These are phyloP conservation scores for Glycine tomentella DNA, from an alignment of 306 rosid genomes.

Conservation along the genomic window DNA sequence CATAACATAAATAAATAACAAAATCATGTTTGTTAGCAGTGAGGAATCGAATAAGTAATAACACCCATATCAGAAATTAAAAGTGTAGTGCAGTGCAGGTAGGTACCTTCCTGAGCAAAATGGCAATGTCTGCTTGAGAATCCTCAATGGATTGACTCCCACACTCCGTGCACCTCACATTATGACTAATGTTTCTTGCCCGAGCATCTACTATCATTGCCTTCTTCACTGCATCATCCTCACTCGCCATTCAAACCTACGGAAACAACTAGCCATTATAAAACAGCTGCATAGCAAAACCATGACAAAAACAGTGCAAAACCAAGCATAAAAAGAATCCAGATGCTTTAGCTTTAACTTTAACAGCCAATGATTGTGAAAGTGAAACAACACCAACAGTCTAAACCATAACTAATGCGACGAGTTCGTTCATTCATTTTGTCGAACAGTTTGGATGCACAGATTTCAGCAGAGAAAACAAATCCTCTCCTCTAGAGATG, in stretches of 20 bases:
- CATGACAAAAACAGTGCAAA: constrained; percentile 4
- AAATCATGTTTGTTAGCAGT: background rate
- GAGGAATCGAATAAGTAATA: background rate
- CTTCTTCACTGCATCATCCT: constrained; percentile 69
- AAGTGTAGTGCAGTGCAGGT: background rate
- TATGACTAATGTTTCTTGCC: constrained; percentile 90
- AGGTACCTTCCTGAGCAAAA: constrained; percentile 87
- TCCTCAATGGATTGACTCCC: constrained; percentile 99
- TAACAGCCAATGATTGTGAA: constrained; percentile 5
- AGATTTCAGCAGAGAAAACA: background rate
- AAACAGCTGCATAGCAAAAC: constrained; percentile 47
- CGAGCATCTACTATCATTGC: constrained; percentile 72
- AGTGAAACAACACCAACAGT: background rate
- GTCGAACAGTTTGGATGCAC: background rate
- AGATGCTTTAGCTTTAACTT: background rate
- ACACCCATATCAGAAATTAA: background rate
- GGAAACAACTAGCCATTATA: constrained; percentile 1
- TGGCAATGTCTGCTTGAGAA: constrained; percentile 96
- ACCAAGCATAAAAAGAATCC: background rate
- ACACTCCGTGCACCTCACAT: constrained; percentile 94
- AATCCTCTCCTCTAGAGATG: too few relatives aligned
- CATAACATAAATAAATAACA: background rate
- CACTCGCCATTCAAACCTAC: constrained; percentile 66
- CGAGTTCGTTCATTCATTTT: background rate
- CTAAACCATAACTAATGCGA: background rate